Percentiles rank a stretch among this genome's conserved stretches.
phyloP scores from a whole-genome alignment of 176 grass and related monocot genomes.

The Aegilops speltoides region DNA sequence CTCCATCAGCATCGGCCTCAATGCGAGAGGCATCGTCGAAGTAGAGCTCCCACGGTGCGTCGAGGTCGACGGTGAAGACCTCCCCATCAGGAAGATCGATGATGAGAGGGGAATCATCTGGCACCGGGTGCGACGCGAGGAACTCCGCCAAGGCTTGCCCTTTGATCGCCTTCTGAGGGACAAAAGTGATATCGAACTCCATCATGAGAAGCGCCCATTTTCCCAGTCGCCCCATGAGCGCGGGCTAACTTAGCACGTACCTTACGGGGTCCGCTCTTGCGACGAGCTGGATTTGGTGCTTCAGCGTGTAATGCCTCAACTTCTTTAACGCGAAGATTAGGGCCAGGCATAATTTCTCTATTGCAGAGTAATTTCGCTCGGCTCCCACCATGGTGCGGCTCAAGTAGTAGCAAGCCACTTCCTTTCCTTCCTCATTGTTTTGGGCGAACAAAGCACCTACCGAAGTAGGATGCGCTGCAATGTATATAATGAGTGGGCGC shows the following conservation, averaged over 20 bases:
- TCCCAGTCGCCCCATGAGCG: not conserved
- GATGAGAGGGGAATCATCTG: not conserved
- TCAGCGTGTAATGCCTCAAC: not conserved
- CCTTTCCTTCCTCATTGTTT: too few relatives aligned
- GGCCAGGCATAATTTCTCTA: not conserved
- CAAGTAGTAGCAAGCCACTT: too few relatives aligned
- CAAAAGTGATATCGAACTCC: not conserved
- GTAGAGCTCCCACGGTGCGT: not conserved
- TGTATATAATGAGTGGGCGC: too few relatives aligned
- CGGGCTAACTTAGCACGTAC: not conserved
- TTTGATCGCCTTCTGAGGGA: not conserved
- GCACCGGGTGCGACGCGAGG: not conserved
- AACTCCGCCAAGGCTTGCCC: not conserved
- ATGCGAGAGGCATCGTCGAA: not conserved
- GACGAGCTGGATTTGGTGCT: not conserved
- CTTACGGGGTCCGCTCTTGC: not conserved
- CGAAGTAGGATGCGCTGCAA: too few relatives aligned
- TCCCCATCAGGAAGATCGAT: not conserved
- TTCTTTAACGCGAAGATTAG: too few relatives aligned
- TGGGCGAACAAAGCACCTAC: too few relatives aligned
- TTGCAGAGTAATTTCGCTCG: not conserved
- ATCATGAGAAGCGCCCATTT: not conserved
- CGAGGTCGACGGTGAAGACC: not conserved
- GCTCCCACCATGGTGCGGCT: too few relatives aligned
- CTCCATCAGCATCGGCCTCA: too few relatives aligned